A percentile compares a stretch with the other conserved stretches of the same genome.
These are phyloP conservation scores for Macadamia integrifolia DNA, from an alignment of 164 flowering plant genomes.

Conservation along the genomic window DNA sequence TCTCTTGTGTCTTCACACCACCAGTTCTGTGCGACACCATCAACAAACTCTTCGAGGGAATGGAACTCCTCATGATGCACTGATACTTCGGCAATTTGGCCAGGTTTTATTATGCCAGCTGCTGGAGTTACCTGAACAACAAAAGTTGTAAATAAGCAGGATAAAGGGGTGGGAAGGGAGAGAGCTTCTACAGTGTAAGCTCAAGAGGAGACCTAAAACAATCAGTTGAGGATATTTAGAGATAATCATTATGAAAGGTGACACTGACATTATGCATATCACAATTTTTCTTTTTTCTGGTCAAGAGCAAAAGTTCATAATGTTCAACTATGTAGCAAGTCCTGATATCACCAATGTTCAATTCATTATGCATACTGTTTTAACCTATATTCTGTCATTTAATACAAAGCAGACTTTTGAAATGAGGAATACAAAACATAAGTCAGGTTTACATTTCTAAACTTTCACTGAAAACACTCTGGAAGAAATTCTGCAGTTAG, in stretches of 20 bases:
- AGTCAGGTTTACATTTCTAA: too few relatives aligned
- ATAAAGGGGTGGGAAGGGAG: too few relatives aligned
- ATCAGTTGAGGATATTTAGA: not conserved
- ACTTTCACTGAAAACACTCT: too few relatives aligned
- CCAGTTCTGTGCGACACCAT: slow-evolving; percentile 77
- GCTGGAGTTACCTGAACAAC: slow-evolving; percentile 72
- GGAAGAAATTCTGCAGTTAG: too few relatives aligned
- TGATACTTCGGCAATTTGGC: slow-evolving; percentile 54
- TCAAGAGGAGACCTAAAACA: not conserved
- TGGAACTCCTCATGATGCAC: slow-evolving; percentile 67
- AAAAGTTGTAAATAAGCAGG: not conserved
- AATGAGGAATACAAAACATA: too few relatives aligned
- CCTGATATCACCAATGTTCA: too few relatives aligned
- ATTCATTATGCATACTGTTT: too few relatives aligned
- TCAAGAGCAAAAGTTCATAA: not conserved
- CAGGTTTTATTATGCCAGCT: slow-evolving; percentile 63
- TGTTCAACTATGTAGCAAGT: not conserved
- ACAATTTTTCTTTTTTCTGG: too few relatives aligned
- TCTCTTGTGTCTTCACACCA: slow-evolving; percentile 92
- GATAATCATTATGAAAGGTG: not conserved
- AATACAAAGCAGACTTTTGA: too few relatives aligned
- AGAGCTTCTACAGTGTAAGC: not conserved
- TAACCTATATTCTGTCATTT: too few relatives aligned
- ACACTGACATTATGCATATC: not conserved
- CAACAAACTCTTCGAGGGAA: slow-evolving; percentile 60